Base-by-base conservation (phyloP, 345 rosid genomes). In the Ceriops decandra region DNA sequence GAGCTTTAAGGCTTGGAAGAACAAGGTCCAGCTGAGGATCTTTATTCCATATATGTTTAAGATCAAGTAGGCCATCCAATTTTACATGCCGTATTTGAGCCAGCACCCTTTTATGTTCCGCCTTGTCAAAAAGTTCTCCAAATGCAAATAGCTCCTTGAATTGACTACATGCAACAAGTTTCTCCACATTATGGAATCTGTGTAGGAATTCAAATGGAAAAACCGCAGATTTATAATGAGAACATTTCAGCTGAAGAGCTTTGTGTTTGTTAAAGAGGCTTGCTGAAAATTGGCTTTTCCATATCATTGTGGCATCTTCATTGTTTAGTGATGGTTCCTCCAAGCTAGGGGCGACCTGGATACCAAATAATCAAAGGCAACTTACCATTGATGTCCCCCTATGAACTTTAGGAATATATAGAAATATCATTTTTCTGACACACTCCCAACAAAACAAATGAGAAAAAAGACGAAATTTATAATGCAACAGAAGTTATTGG, bases 301-400 rank as follows among this genome's bases (percentile, higher is more conserved):
- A 2, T 21, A 80, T 3, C 35, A 30, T 52, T 16, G 0, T 17
- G 3, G 56, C 42, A 27, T 68, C 60, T 3, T 64, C 22, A 15
- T 31, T 54, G 15, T 5, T 28, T 21, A 77, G 11, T 9, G 38
- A 1, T 31, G 74, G 0, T 6, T 61, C 35, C 26, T 77, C 74
- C 60, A 80, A 57, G 62, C 32, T 52, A 35, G 35, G 46, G 27
- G 68, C 16, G n/a, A 49, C 68, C 81, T 81, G 73, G 8, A 54
- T 28, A 28, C 30, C 30, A 28, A 28, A 3, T 28, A 28, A 28
- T 28, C 30, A 28, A 28, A 28, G 2, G 30, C 30, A 28, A 28
- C 30, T 28, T 28, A 28, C 30, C 30, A 28, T 28, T 28, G 30
- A 28, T 28, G 30, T 28, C 30, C 30, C 30, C 30, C 30, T 1